A percentile compares a stretch with the other conserved stretches of the same genome.
Evolutionary conservation across 257 asterid genomes (phyloP).

Genomic region (Primulina huaijiensis): DNA sequence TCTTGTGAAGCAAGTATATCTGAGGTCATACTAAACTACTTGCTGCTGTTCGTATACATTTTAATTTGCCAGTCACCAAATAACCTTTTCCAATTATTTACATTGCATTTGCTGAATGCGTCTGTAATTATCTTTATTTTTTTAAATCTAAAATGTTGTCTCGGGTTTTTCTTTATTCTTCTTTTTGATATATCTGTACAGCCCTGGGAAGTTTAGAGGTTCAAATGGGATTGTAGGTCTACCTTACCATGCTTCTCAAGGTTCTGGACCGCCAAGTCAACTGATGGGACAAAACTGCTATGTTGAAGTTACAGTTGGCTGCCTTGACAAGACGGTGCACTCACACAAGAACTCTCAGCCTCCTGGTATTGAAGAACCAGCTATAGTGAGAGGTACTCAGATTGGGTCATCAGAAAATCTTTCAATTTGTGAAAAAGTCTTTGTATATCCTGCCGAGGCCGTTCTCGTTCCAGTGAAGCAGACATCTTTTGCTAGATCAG

Average conservation of each 20-base stretch:
- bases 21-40: conserved; percentile 53
- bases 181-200: conserved; percentile 39
- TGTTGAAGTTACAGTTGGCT: conserved; percentile 87
- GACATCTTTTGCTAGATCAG: conserved; percentile 79
- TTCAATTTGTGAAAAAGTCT: conserved; percentile 45
- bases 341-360: conserved; percentile 43
- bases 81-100: not conserved
- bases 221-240: conserved; percentile 83
- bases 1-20: conserved; percentile 93
- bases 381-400: conserved; percentile 46
- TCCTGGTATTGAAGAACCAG: conserved; percentile 46
- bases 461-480: conserved; percentile 94
- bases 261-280: conserved; percentile 60
- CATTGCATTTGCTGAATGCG: conserved; percentile 5
- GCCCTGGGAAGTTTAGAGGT: conserved; percentile 74
- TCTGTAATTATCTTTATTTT: not conserved
- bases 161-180: conserved; percentile 9
- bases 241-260: conserved; percentile 58
- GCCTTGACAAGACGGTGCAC: conserved; percentile 48
- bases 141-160: conserved; percentile 4
- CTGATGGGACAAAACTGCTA: conserved; percentile 74
- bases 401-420: conserved; percentile 48
- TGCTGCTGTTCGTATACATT: conserved; percentile 18
- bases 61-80: conserved; percentile 11
- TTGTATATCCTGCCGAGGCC: conserved; percentile 87